phyloP scores from a whole-genome alignment of 1,139 yeast genomes.

The Hyphopichia pseudoburtonii region DNA sequence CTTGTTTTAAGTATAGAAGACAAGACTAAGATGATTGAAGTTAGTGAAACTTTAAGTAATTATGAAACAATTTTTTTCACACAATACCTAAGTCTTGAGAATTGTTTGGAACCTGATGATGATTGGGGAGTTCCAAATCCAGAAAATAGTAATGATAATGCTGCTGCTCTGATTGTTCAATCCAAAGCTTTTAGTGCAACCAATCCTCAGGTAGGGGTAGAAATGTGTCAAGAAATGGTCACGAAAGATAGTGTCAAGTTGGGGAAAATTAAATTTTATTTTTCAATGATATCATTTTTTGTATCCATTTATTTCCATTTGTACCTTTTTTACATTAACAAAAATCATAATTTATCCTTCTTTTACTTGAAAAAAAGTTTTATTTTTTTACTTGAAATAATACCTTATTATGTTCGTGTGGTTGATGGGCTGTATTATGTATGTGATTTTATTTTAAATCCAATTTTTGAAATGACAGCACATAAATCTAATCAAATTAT shows the following conservation, averaged over 20 bases:
- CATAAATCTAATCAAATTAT: conserved; percentile 33
- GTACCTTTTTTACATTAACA: conserved; percentile 24
- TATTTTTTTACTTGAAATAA: conserved; percentile 23
- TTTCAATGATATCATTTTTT: conserved; percentile 10
- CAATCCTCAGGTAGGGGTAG: background rate
- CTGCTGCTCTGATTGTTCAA: too few relatives aligned
- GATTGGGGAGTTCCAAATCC: conserved; percentile 7
- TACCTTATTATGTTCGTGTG: conserved; percentile 30
- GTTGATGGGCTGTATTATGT: conserved; percentile 30
- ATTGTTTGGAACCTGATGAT: conserved; percentile 25
- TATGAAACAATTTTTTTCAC: conserved; percentile 28
- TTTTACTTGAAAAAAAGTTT: conserved; percentile 32
- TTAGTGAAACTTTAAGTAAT: conserved; percentile 23
- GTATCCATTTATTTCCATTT: conserved; percentile 31
- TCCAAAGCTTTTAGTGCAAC: background rate
- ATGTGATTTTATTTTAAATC: conserved; percentile 38
- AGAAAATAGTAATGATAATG: background rate
- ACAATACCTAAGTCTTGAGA: conserved; percentile 21
- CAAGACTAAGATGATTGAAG: conserved; percentile 17
- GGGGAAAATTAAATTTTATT: background rate
- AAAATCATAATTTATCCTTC: conserved; percentile 22
- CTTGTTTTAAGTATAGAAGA: conserved; percentile 22
- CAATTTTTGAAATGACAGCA: conserved; percentile 26
- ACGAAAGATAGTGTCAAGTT: background rate
- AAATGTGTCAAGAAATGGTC: background rate